A percentile compares a stretch with the other conserved stretches of the same genome.
phyloP scores from a whole-genome alignment of 2,329 filamentous ascomycete genomes.

The Fusarium sp. region DNA sequence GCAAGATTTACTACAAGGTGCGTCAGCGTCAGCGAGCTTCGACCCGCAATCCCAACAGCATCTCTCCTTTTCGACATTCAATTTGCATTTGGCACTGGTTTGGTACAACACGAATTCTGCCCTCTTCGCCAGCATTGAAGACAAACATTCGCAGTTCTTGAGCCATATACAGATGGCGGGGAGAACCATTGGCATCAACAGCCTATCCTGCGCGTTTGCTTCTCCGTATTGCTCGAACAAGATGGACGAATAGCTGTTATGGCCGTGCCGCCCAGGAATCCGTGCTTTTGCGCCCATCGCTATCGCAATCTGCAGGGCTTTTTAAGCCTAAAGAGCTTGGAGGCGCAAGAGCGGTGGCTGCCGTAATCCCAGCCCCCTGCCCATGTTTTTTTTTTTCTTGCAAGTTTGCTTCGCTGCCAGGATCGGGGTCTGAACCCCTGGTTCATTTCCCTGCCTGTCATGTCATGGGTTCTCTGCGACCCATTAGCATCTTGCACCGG shows the following conservation, averaged over 20 bases:
- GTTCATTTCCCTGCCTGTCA: constrained; percentile 35
- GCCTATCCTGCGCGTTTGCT: constrained; percentile 22
- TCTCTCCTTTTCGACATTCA: constrained; percentile 16
- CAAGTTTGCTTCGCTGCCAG: constrained; percentile 26
- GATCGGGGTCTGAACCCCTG: constrained; percentile 27
- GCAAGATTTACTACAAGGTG: constrained; percentile 97
- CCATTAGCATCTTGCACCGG: constrained; percentile 28
- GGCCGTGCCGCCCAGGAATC: constrained; percentile 28
- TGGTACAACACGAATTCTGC: not conserved
- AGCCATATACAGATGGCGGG: constrained; percentile 5
- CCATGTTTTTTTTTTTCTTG: constrained; percentile 27
- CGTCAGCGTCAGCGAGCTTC: constrained; percentile 44
- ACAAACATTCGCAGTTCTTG: constrained; percentile 2
- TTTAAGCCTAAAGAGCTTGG: constrained; percentile 38
- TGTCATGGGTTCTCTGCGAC: constrained; percentile 40
- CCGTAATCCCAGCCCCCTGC: constrained; percentile 31
- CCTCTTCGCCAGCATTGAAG: constrained; percentile 2
- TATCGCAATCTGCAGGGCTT: constrained; percentile 36
- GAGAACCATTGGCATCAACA: not conserved
- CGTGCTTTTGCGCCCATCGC: constrained; percentile 35
- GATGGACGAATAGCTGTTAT: constrained; percentile 10
- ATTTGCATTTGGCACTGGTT: constrained; percentile 7
- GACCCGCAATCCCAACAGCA: constrained; percentile 9
- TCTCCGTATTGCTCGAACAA: constrained; percentile 18
- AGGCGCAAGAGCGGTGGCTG: constrained; percentile 38